Base-by-base conservation (phyloP, 2,329 filamentous ascomycete genomes). In the Alternaria conjuncta region DNA sequence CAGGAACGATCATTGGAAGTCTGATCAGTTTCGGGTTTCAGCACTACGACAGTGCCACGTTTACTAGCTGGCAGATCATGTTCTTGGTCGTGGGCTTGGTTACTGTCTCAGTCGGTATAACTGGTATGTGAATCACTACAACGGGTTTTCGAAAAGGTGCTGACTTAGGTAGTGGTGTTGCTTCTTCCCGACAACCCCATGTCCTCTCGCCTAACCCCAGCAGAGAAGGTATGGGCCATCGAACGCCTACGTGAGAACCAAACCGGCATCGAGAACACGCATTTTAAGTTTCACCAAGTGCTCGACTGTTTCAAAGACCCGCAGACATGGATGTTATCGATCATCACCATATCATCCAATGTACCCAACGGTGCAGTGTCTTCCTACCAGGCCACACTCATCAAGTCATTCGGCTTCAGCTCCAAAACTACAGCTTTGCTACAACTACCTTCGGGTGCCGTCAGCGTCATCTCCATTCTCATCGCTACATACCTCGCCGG, bases 11-110 rank as follows among this genome's bases (percentile, higher is more conserved):
- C 1, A 82, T 88, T 0, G 87, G 87, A 50, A 87, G 87, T 0
- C 70, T 87, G 3, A 74, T 88, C 0, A 85, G 86, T 0, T 90
- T 87, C 60, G 88, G 84, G 0, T 89, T 90, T 49, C 88, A 88
- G 1, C 83, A 88, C 65, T 66, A 70, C 5, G 63, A 67, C 4
- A 74, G 75, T 25, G 88, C 88, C 67, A 79, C 82, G 1, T 81
- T 91, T 20, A 82, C 85, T 0, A 86, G 85, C 0, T 91, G 89
- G 88, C 87, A 86, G 69, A 90, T 88, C 68, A 88, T 90, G 68
- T 91, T 91, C 72, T 78, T 92, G 18, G 85, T 91, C n/a, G 87
- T 82, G 15, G 80, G 81, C 3, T 54, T 73, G 1, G 58, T 79
- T n/a, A 81, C 79, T 5, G 65, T 75, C 5, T 51, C 71, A 4